A percentile compares a stretch with the other conserved stretches of the same genome.
Evolutionary conservation across 2,329 filamentous ascomycete species (phyloP).

Genomic region (Colletotrichum limetticola): DNA sequence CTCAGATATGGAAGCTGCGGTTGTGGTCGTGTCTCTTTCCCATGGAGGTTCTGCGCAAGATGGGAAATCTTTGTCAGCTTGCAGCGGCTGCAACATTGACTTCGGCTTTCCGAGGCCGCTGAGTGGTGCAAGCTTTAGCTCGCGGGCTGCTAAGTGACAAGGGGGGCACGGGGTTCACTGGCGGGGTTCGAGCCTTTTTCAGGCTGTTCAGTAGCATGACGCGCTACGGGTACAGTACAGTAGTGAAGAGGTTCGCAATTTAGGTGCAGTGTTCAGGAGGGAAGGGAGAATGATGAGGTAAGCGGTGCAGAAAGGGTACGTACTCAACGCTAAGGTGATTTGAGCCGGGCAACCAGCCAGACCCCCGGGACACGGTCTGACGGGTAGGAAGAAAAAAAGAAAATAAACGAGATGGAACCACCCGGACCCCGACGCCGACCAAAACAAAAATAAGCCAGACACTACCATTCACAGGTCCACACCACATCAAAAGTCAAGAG

Average conservation of each 20-base stretch:
- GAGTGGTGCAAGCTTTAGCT: background rate
- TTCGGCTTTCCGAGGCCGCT: background rate
- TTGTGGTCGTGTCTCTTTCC: background rate
- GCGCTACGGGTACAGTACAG: background rate
- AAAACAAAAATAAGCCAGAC: constrained; percentile 19
- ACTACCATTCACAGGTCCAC: no score
- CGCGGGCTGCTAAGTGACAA: constrained; percentile 14
- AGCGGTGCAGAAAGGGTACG: constrained; percentile 7
- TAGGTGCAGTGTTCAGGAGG: background rate
- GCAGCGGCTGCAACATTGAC: background rate
- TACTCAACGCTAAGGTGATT: constrained; percentile 8
- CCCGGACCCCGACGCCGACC: background rate
- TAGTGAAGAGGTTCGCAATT: no score
- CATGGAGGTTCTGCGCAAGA: background rate
- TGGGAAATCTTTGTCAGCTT: constrained; percentile 14
- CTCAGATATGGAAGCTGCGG: background rate
- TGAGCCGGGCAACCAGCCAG: constrained; percentile 26
- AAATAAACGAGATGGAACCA: constrained; percentile 3
- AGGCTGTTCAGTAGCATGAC: constrained; percentile 14
- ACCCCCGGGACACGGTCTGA: background rate
- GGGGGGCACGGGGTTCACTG: constrained; percentile 19
- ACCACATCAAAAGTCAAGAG: no score
- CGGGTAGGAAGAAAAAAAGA: background rate
- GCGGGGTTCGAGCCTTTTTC: constrained; percentile 13
- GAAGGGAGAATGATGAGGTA: background rate